These are phyloP conservation scores for Thalassia testudinum DNA, from an alignment of 116 monocot species.

Conservation along the genomic window DNA sequence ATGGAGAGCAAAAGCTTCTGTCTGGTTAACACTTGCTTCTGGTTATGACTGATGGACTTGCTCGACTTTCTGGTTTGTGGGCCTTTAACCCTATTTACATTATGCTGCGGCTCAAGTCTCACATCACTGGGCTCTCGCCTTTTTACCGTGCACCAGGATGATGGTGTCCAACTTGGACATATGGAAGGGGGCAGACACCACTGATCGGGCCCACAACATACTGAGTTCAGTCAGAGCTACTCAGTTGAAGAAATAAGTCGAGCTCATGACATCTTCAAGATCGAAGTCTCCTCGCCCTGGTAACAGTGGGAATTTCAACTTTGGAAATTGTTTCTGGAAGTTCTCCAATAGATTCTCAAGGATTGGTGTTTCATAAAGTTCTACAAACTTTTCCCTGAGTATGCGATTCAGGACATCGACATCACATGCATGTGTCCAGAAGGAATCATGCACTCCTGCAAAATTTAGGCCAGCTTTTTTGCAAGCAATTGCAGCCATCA, in stretches of 20 bases:
- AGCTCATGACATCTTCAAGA: slow-evolving; percentile 62
- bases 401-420: slow-evolving; percentile 86
- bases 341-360: slow-evolving; percentile 70
- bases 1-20: too few relatives aligned
- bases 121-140: too few relatives aligned
- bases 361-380: slow-evolving; percentile 89
- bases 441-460: slow-evolving; percentile 99
- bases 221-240: too few relatives aligned
- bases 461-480: slow-evolving; percentile 68
- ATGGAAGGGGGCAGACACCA: too few relatives aligned
- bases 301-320: slow-evolving; percentile 67
- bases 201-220: too few relatives aligned
- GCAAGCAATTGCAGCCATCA: slow-evolving; percentile 93
- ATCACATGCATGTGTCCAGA: slow-evolving; percentile 99
- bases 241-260: slow-evolving; percentile 97
- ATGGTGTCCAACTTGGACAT: too few relatives aligned
- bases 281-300: slow-evolving; percentile 82
- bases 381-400: slow-evolving; percentile 97
- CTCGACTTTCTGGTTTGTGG: too few relatives aligned
- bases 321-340: slow-evolving; percentile 68
- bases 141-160: too few relatives aligned
- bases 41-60: too few relatives aligned
- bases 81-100: too few relatives aligned
- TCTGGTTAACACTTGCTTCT: too few relatives aligned
- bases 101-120: too few relatives aligned